Evolutionary conservation across 108 stramenopile genomes (phyloP), one percentile per base, ranked within the genome.

Genomic region (Epipyxis sp.): DNA sequence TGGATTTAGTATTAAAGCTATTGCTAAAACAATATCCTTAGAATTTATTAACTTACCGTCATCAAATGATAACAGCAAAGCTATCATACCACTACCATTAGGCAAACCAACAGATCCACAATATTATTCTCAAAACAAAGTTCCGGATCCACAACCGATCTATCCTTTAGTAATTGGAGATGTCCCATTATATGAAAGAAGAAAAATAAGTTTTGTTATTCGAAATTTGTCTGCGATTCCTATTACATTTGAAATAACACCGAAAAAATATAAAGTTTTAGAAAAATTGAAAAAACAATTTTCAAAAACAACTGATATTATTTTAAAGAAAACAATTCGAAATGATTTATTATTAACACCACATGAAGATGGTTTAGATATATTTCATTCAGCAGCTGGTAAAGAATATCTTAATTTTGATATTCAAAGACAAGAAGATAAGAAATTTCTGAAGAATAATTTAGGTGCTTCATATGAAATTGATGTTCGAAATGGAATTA

Each of bases 171-270:
- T 35, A 16, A 43, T 84, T 10, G 42, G 34, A 43, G 78, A 59
- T 13, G 83, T 82, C n/a, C 77, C 50, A 27, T 68, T 87, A n/a
- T 79, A 83, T 59, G 62, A 78, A 27, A 59, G 87, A 10, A 57
- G 41, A 68, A 71, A 45, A 13, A 6, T 78, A 29, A 78, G 65
- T 39, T 76, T 87, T 29, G 81, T 68, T 42, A 76, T 86, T 16
- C 81, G 78, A 44, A 87, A 87, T 78, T 78, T 87, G 45, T 77
- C 76, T 45, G 87, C 87, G n/a, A 82, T 86, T 37, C 57, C 86
- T 3, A 79, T 84, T 0, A 45, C 37, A 20, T 83, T 85, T 69
- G 77, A 78, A 62, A 35, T 65, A 37, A 3, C 10, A 3, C 34
- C 35, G 25, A 3, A 25, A 6, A 65, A 65, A 25, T 65, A 32